Evolutionary conservation across 2,329 filamentous ascomycete genomes (phyloP), one percentile per base, ranked within the genome.

Genomic region (Corynespora cassiicola): DNA sequence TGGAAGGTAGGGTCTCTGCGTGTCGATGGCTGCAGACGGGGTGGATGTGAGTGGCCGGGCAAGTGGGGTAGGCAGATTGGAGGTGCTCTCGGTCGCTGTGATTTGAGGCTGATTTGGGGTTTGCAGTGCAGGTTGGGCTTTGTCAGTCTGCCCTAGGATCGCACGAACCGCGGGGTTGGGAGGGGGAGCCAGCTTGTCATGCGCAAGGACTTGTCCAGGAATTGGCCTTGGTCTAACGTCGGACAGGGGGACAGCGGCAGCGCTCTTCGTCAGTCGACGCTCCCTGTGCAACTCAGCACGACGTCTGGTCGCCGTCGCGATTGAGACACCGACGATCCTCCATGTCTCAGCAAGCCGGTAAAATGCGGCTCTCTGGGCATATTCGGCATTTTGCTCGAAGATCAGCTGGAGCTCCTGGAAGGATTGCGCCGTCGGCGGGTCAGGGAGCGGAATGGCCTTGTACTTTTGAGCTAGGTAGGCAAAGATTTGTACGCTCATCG

Each of bases 291-390:
- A 30, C 38, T 61, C 61, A 43, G 63, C 64, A 29, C 69, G 60
- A 8, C 63, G 60, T 24, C 54, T 66, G 18, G 81, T 68, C 42
- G 80, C 77, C 40, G 75, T 71, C 2, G 74, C 56, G 36, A 81
- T 68, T 17, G 75, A 71, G 38, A 73, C 70, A 36, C 75, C 76
- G 21, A 82, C 61, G 15, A 84, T 73, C 36, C 74, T 75, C 81
- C 81, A 85, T 14, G 79, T 79, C 47, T 83, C 77, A 20, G 81
- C 77, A 29, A 80, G 65, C 36, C 75, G 72, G 48, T 76, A 69
- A 45, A 76, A 64, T 24, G 74, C 73, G 21, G 73, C 72, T 39
- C 71, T 65, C 45, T 80, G 72, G 17, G 79, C 79, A 47, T 76
- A 72, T 29, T 72, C 66, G 5, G 77, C 77, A 60, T 84, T 84